Conservation (phyloP, 2,329 filamentous ascomycete species). For the Trichophyton benhamiae region DNA sequence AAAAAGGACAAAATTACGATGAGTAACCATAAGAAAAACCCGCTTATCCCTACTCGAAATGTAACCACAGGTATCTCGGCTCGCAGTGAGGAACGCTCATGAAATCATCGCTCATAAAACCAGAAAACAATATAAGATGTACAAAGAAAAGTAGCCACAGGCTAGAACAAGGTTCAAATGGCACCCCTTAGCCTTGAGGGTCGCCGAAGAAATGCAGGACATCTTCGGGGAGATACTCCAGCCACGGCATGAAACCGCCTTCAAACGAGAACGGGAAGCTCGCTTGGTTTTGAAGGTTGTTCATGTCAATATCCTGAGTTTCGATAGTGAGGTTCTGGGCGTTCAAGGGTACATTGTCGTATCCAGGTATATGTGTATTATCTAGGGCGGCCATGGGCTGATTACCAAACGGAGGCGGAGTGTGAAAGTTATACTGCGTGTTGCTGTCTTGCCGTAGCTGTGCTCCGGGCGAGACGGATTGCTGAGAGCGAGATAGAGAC, state of each 20-base stretch:
- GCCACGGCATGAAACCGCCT: conserved; percentile 59
- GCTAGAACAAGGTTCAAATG: not conserved
- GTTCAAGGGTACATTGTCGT: conserved; percentile 2
- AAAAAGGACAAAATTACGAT: not conserved
- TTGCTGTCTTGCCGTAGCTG: not conserved
- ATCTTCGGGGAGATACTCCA: conserved; percentile 60
- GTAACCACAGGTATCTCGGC: not conserved
- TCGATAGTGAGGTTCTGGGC: conserved; percentile 43
- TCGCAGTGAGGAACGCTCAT: not conserved
- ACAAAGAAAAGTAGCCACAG: not conserved
- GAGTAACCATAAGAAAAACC: not conserved
- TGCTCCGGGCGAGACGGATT: not conserved
- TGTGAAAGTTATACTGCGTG: not conserved
- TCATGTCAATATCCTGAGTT: conserved; percentile 66
- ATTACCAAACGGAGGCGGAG: not conserved
- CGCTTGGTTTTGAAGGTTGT: conserved; percentile 39
- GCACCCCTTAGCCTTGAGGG: conserved; percentile 15
- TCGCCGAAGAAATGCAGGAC: conserved; percentile 45
- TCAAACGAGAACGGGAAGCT: conserved; percentile 29
- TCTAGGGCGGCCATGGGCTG: not conserved
- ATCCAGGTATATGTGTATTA: not conserved
- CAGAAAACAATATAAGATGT: not conserved
- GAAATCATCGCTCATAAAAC: conserved; percentile 1
- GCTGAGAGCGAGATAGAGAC: not conserved
- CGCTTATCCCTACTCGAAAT: not conserved